These are phyloP conservation scores for Xylaria sp. DNA, from an alignment of 2,329 filamentous ascomycete species.

Conservation along the genomic window DNA sequence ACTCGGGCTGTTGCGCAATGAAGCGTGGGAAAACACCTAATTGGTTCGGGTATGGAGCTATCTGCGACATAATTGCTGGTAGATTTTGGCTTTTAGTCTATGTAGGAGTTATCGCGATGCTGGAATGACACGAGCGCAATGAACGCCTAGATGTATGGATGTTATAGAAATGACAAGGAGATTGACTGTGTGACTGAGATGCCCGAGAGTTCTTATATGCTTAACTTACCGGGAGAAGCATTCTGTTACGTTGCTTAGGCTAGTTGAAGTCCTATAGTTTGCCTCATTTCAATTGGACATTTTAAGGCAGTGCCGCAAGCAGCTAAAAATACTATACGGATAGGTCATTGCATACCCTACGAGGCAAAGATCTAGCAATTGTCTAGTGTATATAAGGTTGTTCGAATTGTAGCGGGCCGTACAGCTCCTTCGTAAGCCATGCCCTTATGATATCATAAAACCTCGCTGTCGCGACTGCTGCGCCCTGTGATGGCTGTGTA, in stretches of 20 bases:
- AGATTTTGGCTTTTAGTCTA: background rate
- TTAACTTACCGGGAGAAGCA: background rate
- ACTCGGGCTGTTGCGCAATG: conserved; percentile 54
- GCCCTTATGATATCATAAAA: too few relatives aligned
- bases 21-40: conserved; percentile 54
- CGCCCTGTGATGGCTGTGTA: too few relatives aligned
- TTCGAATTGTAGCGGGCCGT: too few relatives aligned
- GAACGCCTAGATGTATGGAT: background rate
- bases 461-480: too few relatives aligned
- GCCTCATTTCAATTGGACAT: too few relatives aligned
- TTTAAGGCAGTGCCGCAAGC: background rate
- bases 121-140: background rate
- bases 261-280: background rate
- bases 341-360: background rate
- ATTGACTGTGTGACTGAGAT: background rate
- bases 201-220: background rate
- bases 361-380: background rate
- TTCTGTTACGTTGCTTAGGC: background rate
- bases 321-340: background rate
- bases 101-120: background rate
- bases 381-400: background rate
- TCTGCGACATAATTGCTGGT: conserved; percentile 5
- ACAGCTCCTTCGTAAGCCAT: too few relatives aligned
- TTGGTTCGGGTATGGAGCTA: conserved; percentile 29
- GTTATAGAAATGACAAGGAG: background rate